phyloP scores from a whole-genome alignment of 805 yeast genomes.

The Zygoascus flipseniorum region DNA sequence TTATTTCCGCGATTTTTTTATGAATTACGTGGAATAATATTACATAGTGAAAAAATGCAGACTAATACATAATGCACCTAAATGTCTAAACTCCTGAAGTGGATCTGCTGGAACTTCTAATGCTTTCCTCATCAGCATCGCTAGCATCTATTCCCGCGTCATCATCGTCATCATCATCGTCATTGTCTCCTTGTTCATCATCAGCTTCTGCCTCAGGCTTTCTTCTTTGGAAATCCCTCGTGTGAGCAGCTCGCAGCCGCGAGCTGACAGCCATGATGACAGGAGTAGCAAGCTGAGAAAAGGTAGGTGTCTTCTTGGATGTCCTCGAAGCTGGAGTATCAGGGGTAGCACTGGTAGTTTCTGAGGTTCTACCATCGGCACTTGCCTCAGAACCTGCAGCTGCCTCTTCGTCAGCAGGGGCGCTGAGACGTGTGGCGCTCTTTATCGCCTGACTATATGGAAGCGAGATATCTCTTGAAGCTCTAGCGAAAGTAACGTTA shows the following conservation, averaged over 20 bases:
- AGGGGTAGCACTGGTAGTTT: constrained; percentile 1
- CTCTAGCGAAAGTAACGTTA: constrained; percentile 76
- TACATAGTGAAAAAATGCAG: neutral
- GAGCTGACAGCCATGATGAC: constrained; percentile 19
- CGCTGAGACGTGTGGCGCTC: neutral
- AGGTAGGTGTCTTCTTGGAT: constrained; percentile 5
- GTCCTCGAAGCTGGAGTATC: neutral
- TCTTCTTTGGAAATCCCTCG: constrained; percentile 23
- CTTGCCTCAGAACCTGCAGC: neutral
- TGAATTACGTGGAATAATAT: constrained; percentile 1
- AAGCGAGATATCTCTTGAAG: constrained; percentile 76
- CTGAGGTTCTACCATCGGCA: neutral
- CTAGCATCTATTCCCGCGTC: constrained; percentile 6
- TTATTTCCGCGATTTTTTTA: constrained; percentile 13
- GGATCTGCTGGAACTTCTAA: neutral
- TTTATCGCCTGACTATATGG: constrained; percentile 46
- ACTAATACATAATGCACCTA: neutral
- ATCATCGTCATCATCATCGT: constrained; percentile 13
- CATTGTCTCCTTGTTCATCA: constrained; percentile 28
- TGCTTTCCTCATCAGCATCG: neutral
- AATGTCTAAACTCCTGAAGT: neutral
- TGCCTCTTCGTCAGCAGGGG: neutral
- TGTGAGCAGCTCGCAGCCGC: constrained; percentile 19
- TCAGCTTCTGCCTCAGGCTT: constrained; percentile 18
- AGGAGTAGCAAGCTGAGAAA: constrained; percentile 18